Evolutionary conservation across 768 basidiomycete species (phyloP).

Genomic region (Pleurotus cornucopiae): DNA sequence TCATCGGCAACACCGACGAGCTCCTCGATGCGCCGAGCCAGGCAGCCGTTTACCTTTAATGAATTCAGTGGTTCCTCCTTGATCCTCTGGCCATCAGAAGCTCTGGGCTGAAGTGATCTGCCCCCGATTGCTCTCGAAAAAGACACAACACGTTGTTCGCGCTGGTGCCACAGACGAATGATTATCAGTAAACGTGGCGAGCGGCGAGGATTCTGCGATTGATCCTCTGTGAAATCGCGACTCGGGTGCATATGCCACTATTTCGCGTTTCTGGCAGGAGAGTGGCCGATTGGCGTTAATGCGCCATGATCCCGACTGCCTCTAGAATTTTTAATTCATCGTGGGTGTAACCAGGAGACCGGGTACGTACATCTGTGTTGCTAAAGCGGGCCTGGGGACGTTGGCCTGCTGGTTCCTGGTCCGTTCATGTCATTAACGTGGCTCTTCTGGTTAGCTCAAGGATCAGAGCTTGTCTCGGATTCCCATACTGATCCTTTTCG

Average conservation of each 20-base stretch:
- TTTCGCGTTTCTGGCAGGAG: background rate
- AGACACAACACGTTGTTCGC: conserved; percentile 4
- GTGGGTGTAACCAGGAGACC: conserved; percentile 5
- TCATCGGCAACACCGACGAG: too few species aligned
- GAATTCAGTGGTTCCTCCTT: background rate
- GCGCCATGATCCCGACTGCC: background rate
- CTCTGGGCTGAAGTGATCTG: background rate
- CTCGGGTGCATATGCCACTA: background rate
- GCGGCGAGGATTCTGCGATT: background rate
- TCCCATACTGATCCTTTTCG: conserved; percentile 6
- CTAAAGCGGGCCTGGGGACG: background rate
- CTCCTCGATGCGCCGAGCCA: background rate
- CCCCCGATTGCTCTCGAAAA: background rate
- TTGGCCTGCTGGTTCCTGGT: background rate
- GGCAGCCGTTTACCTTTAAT: background rate
- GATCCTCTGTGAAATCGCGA: background rate
- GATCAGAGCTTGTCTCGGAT: conserved; percentile 3
- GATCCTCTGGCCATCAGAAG: background rate
- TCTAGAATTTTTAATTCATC: background rate
- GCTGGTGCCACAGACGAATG: background rate
- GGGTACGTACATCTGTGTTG: conserved; percentile 1
- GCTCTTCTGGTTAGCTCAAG: conserved; percentile 8
- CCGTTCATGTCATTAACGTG: conserved; percentile 1
- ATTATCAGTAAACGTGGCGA: conserved; percentile 3
- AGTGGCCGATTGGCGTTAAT: background rate